Base-by-base conservation (phyloP, 2,329 filamentous ascomycete genomes). In the Pseudophaeomoniella oleicola region DNA sequence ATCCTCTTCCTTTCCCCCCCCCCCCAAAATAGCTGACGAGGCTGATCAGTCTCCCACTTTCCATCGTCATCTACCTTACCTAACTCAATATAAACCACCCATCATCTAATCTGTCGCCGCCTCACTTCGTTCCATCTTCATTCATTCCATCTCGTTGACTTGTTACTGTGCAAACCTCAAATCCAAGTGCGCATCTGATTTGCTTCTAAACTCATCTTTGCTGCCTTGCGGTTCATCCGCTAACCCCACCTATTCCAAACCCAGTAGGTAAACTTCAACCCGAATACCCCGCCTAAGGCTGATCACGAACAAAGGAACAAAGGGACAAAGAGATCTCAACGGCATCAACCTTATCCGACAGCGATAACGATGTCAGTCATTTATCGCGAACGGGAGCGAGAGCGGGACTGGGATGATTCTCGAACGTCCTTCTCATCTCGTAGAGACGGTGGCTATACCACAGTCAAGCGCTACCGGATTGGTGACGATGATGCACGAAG, bases 391-490 rank as follows among this genome's bases (percentile, higher is more conserved):
- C 50, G 54, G 31, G 54, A 61, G 34, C 50, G 57, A 35, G 56
- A 56, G 22, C 55, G 55, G 16, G 54, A 59, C 36, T 63, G 56
- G 50, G 60, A 64, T 40, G 60, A 63, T 36, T 45, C 40, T n/a
- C 42, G 46, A 38, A 46, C 43, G 9, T 38, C 41, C 2, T 40
- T 46, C 30, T 49, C 47, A 9, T 44, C 43, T 15, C 50, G 53
- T 22, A 54, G 61, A 37, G 62, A 56, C 17, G 54, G 53, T 42
- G 52, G 57, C 42, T 69, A 66, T 47, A 70, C 66, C 44, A 72
- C 68, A 4, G 66, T 77, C 46, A 72, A 71, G 50, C 70, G 72
- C 47, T 78, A 78, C 59, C 56, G 64, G 45, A 54, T 66, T 39
- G 52, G 58, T 16, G 44, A 55, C 19, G 58, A 61, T n/a, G 58